Evolutionary conservation across 2,329 filamentous ascomycete species (phyloP), one percentile per base, ranked within the genome.

Genomic region (Didymella arachidicola): DNA sequence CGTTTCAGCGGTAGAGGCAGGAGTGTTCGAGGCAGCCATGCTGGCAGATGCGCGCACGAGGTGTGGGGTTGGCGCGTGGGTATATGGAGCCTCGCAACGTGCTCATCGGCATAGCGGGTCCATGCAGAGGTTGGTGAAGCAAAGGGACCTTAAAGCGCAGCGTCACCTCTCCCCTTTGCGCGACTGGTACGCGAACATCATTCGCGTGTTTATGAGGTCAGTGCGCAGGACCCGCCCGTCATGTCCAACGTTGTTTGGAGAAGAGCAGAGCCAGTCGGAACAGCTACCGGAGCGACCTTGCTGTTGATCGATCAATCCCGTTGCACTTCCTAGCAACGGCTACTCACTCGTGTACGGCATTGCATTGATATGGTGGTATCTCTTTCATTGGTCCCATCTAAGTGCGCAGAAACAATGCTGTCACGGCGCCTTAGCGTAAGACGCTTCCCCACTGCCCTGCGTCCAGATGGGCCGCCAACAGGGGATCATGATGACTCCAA

Each of bases 91-190:
- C 45, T 30, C 30, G 53, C 50, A 48, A 49, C 47, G 48, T 59
- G 60, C 52, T 67, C 64, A 67, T 69, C 34, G 62, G 61, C 71
- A 74, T 75, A 38, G 64, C 68, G 57, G 46, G 49, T 45, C 57
- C 51, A 58, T 52, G 53, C 25, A 25, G 60, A 43, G 41, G 45
- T 55, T 49, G 42, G 59, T 62, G 46, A 59, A 59, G 46, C 27
- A 36, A 46, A 52, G 7, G 14, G 6, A 30, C 47, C 14, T 16
- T 29, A 38, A 30, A 44, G 36, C 30, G 27, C 41, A 36, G 22
- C 22, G 32, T 30, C 19, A 12, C 36, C 45, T 29, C 25, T 54
- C 56, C 45, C 56, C 56, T 59, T 59, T 59, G 56, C 50, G 56
- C 56, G 50, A 46, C 50, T 39, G 16, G 30, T 32, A 44, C 43